These are phyloP conservation scores for Nothophaeocryptopus gaeumannii DNA, from an alignment of 2,329 filamentous ascomycete genomes.

Conservation along the genomic window DNA sequence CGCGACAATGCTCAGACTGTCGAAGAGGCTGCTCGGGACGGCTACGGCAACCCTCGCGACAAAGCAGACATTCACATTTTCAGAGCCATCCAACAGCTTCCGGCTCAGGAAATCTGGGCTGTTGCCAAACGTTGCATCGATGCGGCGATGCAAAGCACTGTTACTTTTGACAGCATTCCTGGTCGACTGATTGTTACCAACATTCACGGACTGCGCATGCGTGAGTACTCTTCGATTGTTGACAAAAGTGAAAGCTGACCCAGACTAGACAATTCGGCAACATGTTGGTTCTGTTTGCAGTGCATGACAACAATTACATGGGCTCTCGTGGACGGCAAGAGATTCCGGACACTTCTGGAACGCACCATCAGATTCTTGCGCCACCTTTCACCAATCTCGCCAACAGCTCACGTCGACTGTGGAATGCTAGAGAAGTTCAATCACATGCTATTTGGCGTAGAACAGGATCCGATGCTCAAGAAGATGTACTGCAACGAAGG, in stretches of 20 bases:
- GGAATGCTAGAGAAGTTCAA: conserved; percentile 63
- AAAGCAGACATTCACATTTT: conserved; percentile 36
- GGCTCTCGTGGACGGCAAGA: conserved; percentile 55
- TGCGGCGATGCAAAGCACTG: conserved; percentile 79
- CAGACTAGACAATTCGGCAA: conserved; percentile 86
- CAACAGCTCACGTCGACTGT: conserved; percentile 70
- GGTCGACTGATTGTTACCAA: conserved; percentile 80
- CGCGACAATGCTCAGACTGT: conserved; percentile 21
- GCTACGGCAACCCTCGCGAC: conserved; percentile 30
- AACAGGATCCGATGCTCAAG: conserved; percentile 18
- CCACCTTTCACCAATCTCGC: conserved; percentile 69
- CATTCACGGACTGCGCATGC: conserved; percentile 90
- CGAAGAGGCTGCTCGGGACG: conserved; percentile 31
- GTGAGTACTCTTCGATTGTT: conserved; percentile 64
- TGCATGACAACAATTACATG: conserved; percentile 60
- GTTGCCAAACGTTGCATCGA: conserved; percentile 56
- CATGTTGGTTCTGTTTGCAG: conserved; percentile 79
- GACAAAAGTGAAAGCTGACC: conserved; percentile 18
- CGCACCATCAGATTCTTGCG: too few species aligned
- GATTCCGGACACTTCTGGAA: conserved; percentile 60
- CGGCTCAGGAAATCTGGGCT: conserved; percentile 28
- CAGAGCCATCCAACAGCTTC: conserved; percentile 33
- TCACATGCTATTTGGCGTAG: conserved; percentile 31
- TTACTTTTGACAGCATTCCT: conserved; percentile 73
- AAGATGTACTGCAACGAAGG: conserved; percentile 27